Evolutionary conservation across 768 basidiomycete species (phyloP).

Genomic region (Phaeotremella skinneri): DNA sequence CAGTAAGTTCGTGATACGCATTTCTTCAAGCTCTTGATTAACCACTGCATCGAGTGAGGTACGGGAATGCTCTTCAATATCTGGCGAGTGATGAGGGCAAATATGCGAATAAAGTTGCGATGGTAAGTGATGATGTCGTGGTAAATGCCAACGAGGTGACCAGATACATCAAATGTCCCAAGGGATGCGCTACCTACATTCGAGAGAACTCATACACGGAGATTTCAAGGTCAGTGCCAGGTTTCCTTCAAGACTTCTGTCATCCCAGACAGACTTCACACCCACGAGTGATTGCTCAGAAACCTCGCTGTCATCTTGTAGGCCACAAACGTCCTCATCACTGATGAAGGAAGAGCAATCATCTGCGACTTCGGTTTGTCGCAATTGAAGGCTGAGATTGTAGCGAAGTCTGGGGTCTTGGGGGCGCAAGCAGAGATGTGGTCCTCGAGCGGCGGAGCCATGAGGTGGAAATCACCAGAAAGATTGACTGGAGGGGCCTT

Average conservation of each 20-base stretch:
- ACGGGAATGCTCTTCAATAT: conserved; percentile 65
- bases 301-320: conserved; percentile 23
- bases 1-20: conserved; percentile 30
- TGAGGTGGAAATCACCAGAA: conserved; percentile 73
- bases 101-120: conserved; percentile 23
- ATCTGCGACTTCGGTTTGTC: conserved; percentile 82
- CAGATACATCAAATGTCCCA: conserved; percentile 68
- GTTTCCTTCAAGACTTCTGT: not conserved
- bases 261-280: not conserved
- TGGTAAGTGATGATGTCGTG: conserved; percentile 14
- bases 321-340: conserved; percentile 75
- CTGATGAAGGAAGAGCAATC: conserved; percentile 65
- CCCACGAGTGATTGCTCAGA: too few species aligned
- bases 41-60: conserved; percentile 51
- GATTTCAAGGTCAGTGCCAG: conserved; percentile 66
- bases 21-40: not conserved
- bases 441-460: conserved; percentile 57
- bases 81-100: conserved; percentile 54
- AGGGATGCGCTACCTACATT: conserved; percentile 79
- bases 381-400: conserved; percentile 72
- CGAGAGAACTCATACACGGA: conserved; percentile 67
- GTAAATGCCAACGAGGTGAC: not conserved
- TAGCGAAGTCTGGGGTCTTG: conserved; percentile 58
- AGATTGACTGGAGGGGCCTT: conserved; percentile 58
- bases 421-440: conserved; percentile 26